A percentile compares a stretch with the other conserved stretches of the same genome.
Conservation (phyloP, 805 yeast genomes). For the Lachancea fermentati region DNA sequence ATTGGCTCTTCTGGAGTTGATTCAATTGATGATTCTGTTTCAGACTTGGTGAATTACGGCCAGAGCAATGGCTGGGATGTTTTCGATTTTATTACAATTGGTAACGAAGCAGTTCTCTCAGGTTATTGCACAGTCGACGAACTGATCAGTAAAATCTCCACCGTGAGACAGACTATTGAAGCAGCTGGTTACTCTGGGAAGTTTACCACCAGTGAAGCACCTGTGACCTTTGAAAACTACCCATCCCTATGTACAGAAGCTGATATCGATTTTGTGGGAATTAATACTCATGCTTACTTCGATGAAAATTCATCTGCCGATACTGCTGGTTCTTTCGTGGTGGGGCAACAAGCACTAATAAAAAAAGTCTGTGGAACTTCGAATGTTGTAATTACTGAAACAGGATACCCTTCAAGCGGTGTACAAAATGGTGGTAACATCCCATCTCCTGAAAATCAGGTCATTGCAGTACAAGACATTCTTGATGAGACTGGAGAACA, state of each 20-base stretch:
- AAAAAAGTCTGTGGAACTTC: slow-evolving; percentile 49
- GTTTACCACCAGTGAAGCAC: slow-evolving; percentile 86
- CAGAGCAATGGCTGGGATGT: slow-evolving; percentile 60
- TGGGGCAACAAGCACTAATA: slow-evolving; percentile 54
- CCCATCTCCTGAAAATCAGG: slow-evolving; percentile 68
- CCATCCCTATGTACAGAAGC: slow-evolving; percentile 66
- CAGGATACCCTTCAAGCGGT: slow-evolving; percentile 85
- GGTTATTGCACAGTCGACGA: slow-evolving; percentile 56
- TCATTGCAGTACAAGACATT: slow-evolving; percentile 58
- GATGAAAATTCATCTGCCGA: slow-evolving; percentile 55
- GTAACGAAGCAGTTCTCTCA: slow-evolving; percentile 78
- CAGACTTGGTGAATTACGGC: slow-evolving; percentile 46
- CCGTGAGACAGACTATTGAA: slow-evolving; percentile 53
- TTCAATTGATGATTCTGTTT: slow-evolving; percentile 58
- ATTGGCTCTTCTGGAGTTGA: slow-evolving; percentile 57
- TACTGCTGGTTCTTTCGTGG: slow-evolving; percentile 65
- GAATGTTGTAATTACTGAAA: slow-evolving; percentile 66
- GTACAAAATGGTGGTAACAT: slow-evolving; percentile 62
- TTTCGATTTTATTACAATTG: slow-evolving; percentile 74
- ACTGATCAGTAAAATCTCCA: slow-evolving; percentile 56
- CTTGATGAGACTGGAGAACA: slow-evolving; percentile 52
- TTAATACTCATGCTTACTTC: slow-evolving; percentile 85
- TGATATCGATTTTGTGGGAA: slow-evolving; percentile 75
- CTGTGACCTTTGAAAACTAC: slow-evolving; percentile 57
- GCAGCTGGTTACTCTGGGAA: slow-evolving; percentile 72